phyloP scores from a whole-genome alignment of 2,329 filamentous ascomycete species.

The Aspergillus sp. region DNA sequence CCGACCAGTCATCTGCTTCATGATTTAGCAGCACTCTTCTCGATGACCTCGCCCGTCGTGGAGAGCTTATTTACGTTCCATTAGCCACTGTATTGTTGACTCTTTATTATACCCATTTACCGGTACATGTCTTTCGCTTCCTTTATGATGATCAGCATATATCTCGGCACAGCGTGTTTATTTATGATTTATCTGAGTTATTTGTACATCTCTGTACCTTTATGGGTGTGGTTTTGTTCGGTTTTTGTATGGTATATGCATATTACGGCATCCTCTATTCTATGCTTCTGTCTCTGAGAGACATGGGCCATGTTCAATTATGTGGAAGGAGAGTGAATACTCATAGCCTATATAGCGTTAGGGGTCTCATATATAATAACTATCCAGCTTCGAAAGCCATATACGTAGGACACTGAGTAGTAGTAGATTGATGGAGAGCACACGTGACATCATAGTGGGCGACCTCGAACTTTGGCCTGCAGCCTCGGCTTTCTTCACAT shows the following conservation, averaged over 20 bases:
- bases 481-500: slow-evolving; percentile 9
- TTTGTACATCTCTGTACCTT: neutral
- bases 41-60: slow-evolving; percentile 4
- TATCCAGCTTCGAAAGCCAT: no score
- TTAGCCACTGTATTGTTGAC: neutral
- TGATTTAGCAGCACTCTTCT: neutral
- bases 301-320: no score
- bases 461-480: slow-evolving; percentile 8
- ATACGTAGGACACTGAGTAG: no score
- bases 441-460: slow-evolving; percentile 5
- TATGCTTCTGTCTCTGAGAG: no score
- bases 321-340: no score
- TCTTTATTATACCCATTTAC: neutral
- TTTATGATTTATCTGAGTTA: neutral
- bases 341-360: no score
- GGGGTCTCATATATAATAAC: no score
- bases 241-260: neutral
- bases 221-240: neutral
- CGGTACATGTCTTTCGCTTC: slow-evolving; percentile 2
- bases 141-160: slow-evolving; percentile 3
- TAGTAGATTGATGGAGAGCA: neutral
- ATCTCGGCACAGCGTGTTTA: neutral
- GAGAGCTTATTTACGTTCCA: neutral
- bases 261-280: neutral
- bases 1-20: slow-evolving; percentile 3